Conservation (phyloP, 805 yeast species). For the Ogataea sp. region DNA sequence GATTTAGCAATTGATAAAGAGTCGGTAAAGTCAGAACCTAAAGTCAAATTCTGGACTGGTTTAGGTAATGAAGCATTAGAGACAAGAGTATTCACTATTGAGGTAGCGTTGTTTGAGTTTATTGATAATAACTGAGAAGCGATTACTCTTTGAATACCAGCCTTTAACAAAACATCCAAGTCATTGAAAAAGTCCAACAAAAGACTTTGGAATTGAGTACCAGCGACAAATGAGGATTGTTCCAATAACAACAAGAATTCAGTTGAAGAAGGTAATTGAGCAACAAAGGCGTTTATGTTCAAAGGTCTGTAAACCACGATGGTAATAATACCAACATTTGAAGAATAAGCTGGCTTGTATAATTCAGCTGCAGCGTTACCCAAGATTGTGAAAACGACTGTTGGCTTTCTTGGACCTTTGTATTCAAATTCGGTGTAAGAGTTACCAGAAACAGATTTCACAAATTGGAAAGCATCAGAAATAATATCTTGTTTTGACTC, state of each 20-base stretch:
- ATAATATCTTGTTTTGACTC: slow-evolving; percentile 19
- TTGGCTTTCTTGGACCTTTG: slow-evolving; percentile 31
- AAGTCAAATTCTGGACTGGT: slow-evolving; percentile 56
- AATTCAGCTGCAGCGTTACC: slow-evolving; percentile 48
- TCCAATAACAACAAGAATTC: slow-evolving; percentile 55
- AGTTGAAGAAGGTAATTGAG: slow-evolving; percentile 45
- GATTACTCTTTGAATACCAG: slow-evolving; percentile 46
- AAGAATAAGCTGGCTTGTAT: slow-evolving; percentile 27
- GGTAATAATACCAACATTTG: slow-evolving; percentile 40
- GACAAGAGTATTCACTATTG: slow-evolving; percentile 38
- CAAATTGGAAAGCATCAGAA: slow-evolving; percentile 24
- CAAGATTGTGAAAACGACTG: slow-evolving; percentile 49
- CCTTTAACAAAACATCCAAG: slow-evolving; percentile 35
- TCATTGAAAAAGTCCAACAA: slow-evolving; percentile 69
- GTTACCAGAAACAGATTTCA: slow-evolving; percentile 19
- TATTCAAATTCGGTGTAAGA: slow-evolving; percentile 34
- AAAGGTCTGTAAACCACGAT: slow-evolving; percentile 73
- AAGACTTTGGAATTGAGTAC: slow-evolving; percentile 30
- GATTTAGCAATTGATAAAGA: slow-evolving; percentile 9
- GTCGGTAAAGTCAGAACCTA: slow-evolving; percentile 36
- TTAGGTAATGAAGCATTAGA: slow-evolving; percentile 40
- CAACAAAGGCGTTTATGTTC: slow-evolving; percentile 40
- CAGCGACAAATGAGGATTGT: slow-evolving; percentile 40
- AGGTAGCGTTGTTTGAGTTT: slow-evolving; percentile 29
- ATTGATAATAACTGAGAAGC: slow-evolving; percentile 45